Conservation (phyloP, 495 filamentous ascomycete genomes). For the Cudoniella acicularis region DNA sequence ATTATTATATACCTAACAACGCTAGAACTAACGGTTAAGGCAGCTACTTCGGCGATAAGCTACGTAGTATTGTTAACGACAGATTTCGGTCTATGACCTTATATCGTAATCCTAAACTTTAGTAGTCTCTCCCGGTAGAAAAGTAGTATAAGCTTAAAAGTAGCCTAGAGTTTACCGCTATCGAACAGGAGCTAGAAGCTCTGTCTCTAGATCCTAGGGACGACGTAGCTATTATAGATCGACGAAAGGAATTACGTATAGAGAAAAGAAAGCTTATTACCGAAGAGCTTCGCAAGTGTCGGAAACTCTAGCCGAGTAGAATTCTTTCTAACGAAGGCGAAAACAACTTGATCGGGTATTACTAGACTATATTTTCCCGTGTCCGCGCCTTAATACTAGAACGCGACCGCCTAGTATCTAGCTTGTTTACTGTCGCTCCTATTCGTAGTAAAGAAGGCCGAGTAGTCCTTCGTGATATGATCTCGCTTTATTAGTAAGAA, state of each 20-base stretch:
- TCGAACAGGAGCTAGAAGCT: constrained; percentile 21
- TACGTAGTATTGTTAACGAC: constrained; percentile 20
- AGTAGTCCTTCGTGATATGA: constrained; percentile 5
- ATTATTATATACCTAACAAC: constrained; percentile 24
- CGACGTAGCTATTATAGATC: constrained; percentile 13
- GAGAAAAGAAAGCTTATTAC: constrained; percentile 23
- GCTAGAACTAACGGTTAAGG: constrained; percentile 19
- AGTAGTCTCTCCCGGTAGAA: constrained; percentile 22
- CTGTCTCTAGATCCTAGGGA: constrained; percentile 11
- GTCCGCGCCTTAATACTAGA: constrained; percentile 17
- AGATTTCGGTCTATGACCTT: constrained; percentile 22
- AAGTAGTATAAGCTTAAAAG: constrained; percentile 22
- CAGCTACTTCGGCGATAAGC: constrained; percentile 19
- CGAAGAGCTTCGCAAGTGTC: constrained; percentile 18
- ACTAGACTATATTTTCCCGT: constrained; percentile 18
- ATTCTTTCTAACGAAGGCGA: constrained; percentile 7
- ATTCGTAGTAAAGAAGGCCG: constrained; percentile 17
- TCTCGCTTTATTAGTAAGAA: constrained; percentile 2
- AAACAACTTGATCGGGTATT: constrained; percentile 9
- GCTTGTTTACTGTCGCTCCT: constrained; percentile 20
- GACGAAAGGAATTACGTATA: constrained; percentile 17
- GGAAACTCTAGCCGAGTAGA: constrained; percentile 15
- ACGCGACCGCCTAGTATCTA: constrained; percentile 22
- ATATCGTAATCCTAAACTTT: constrained; percentile 24
- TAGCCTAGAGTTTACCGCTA: constrained; percentile 15